Conservation (phyloP, 179 eudicot species). For the Kewa caespitosa region DNA sequence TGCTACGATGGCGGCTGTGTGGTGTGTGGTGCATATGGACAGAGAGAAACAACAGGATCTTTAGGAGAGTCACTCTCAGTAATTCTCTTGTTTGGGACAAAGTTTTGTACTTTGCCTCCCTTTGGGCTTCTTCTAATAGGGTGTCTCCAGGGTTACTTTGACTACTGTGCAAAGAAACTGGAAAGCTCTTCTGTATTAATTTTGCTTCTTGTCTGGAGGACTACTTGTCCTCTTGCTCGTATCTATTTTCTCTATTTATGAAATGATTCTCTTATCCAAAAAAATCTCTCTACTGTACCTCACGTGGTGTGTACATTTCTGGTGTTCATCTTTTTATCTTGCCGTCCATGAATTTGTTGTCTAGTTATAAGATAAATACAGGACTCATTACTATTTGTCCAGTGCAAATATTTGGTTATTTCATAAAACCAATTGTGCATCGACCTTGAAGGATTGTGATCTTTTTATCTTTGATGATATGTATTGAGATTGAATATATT, state of each 20-base stretch:
- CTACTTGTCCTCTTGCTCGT: too few species aligned
- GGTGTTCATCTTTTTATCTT: background rate
- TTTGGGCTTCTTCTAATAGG: background rate
- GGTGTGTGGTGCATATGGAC: background rate
- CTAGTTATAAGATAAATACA: background rate
- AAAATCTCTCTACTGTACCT: too few species aligned
- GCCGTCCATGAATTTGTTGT: background rate
- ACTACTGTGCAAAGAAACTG: too few species aligned
- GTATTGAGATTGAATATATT: background rate
- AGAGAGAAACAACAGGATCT: background rate
- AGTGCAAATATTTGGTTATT: background rate
- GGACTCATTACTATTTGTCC: too few species aligned
- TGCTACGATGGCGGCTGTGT: background rate
- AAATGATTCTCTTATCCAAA: too few species aligned
- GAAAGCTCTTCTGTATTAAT: too few species aligned
- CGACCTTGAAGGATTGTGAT: background rate
- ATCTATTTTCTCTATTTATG: too few species aligned
- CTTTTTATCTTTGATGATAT: background rate
- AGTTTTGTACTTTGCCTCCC: background rate
- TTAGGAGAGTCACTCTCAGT: background rate
- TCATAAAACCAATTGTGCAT: background rate
- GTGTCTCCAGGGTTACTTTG: too few species aligned
- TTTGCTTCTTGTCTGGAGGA: too few species aligned
- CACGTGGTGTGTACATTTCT: background rate
- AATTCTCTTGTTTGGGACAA: background rate